A percentile compares a stretch with the other conserved stretches of the same genome.
These are phyloP conservation scores for Colletotrichum lini DNA, from an alignment of 2,329 filamentous ascomycete genomes.

Conservation along the genomic window DNA sequence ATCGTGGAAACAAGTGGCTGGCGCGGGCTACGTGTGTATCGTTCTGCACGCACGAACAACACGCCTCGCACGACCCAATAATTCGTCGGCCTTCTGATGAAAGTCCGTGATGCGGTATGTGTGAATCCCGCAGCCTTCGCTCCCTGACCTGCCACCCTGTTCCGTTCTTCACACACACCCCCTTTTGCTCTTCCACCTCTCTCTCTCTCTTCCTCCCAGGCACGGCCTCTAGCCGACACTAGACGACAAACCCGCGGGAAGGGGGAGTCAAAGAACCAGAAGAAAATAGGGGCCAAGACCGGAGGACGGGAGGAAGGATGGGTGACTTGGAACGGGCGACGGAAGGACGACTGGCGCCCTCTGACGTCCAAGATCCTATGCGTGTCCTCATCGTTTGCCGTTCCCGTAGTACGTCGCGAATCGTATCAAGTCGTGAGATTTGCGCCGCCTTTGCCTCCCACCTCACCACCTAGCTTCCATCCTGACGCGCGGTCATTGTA, in stretches of 20 bases:
- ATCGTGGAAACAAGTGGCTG: neutral
- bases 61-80: neutral
- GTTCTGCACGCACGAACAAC: neutral
- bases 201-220: neutral
- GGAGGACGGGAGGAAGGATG: neutral
- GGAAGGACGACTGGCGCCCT: neutral
- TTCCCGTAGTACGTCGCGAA: neutral
- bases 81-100: neutral
- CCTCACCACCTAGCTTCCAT: neutral
- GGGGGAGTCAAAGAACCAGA: neutral
- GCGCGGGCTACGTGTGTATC: neutral
- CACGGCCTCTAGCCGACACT: neutral
- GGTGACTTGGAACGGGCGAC: constrained; percentile 1
- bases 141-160: too few relatives aligned
- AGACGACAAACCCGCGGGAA: constrained; percentile 4
- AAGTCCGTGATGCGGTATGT: constrained; percentile 11
- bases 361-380: neutral
- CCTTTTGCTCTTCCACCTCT: neutral
- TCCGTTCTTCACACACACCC: neutral
- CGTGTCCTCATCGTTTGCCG: neutral
- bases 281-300: constrained; percentile 1
- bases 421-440: neutral
- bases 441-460: neutral
- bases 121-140: constrained; percentile 1
- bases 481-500: neutral